phyloP scores from a whole-genome alignment of 768 basidiomycete species.

The Termitomyces sp. region DNA sequence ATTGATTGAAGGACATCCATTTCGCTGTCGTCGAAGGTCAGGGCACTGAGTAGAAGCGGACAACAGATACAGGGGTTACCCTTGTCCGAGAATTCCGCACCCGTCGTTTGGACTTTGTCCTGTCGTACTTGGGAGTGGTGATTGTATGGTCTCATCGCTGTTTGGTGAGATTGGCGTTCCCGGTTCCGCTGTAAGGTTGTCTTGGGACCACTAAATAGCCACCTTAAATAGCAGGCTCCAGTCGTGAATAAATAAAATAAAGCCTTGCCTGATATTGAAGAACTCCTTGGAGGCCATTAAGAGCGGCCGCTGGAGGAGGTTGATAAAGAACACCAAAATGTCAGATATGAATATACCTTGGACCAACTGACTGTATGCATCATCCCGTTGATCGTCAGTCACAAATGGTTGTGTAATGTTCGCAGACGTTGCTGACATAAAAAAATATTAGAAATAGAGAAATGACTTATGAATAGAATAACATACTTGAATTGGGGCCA shows the following conservation, averaged over 20 bases:
- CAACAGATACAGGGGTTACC: slow-evolving; percentile 24
- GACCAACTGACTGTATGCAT: slow-evolving; percentile 55
- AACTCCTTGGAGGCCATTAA: slow-evolving; percentile 37
- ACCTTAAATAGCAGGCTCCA: background rate
- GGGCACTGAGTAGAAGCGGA: background rate
- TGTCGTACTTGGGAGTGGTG: slow-evolving; percentile 28
- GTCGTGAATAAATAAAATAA: background rate
- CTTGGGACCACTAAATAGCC: slow-evolving; percentile 52
- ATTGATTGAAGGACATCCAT: slow-evolving; percentile 27
- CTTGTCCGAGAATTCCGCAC: slow-evolving; percentile 42
- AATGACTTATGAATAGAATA: background rate
- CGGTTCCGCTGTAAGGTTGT: slow-evolving; percentile 38
- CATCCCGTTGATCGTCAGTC: slow-evolving; percentile 47
- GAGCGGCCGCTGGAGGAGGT: slow-evolving; percentile 33
- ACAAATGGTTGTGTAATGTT: slow-evolving; percentile 33
- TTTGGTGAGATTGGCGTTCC: slow-evolving; percentile 43
- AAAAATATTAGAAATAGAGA: background rate
- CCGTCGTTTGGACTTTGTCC: slow-evolving; percentile 67
- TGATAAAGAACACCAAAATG: background rate
- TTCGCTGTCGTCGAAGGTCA: slow-evolving; percentile 19
- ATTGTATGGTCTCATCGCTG: slow-evolving; percentile 27
- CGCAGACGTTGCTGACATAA: background rate
- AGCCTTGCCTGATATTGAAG: slow-evolving; percentile 43
- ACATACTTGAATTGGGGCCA: slow-evolving; percentile 27
- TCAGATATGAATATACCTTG: slow-evolving; percentile 26